These are phyloP conservation scores for Exophiala sideris DNA, from an alignment of 2,329 filamentous ascomycete genomes.

Conservation along the genomic window DNA sequence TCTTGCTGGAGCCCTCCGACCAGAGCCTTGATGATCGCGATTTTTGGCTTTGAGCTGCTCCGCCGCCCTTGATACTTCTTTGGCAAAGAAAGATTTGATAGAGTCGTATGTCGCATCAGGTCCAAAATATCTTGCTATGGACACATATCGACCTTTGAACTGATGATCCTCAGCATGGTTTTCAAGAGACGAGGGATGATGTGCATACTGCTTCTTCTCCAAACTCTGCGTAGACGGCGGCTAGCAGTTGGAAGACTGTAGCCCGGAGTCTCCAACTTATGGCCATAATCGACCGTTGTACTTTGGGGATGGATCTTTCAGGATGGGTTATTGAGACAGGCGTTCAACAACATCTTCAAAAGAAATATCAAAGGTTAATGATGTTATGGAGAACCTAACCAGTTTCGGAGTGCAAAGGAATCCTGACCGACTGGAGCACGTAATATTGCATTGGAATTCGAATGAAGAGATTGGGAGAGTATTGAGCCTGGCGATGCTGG, in stretches of 20 bases:
- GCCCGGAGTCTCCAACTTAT: conserved; percentile 18
- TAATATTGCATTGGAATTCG: no score
- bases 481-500: background rate
- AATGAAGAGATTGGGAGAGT: background rate
- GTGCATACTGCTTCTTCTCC: conserved; percentile 17
- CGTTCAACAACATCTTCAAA: background rate
- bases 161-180: background rate
- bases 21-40: conserved; percentile 3
- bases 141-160: conserved; percentile 19
- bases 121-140: conserved; percentile 19
- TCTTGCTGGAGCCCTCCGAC: background rate
- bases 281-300: conserved; percentile 1
- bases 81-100: conserved; percentile 21
- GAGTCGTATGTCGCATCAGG: conserved; percentile 14
- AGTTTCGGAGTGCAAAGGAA: no score
- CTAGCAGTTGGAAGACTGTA: conserved; percentile 16
- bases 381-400: no score
- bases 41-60: conserved; percentile 7
- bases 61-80: conserved; percentile 15
- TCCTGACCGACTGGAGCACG: no score
- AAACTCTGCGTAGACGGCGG: conserved; percentile 19
- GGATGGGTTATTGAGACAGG: background rate
- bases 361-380: background rate
- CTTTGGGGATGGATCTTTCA: background rate
- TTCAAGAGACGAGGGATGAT: background rate